A percentile compares a stretch with the other conserved stretches of the same genome.
Conservation (phyloP, 805 yeast genomes). For the Metschnikowia aberdeeniae region DNA sequence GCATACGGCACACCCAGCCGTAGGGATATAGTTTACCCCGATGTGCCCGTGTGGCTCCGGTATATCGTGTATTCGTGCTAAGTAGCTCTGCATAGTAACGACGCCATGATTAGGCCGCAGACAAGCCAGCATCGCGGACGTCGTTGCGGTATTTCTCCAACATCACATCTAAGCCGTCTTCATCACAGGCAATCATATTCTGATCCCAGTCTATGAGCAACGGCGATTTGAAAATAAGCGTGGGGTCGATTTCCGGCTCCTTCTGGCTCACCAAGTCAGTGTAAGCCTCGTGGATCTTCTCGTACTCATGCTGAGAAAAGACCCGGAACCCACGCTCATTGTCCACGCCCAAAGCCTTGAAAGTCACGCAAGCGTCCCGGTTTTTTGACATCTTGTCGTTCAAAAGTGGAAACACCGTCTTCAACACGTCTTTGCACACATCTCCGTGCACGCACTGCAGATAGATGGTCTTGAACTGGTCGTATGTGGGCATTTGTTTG, state of each 20-base stretch:
- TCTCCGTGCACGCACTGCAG: slow-evolving; percentile 25
- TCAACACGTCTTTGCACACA: slow-evolving; percentile 23
- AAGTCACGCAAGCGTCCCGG: slow-evolving; percentile 20
- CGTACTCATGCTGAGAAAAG: slow-evolving; percentile 37
- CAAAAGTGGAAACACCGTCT: slow-evolving; percentile 36
- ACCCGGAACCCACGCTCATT: slow-evolving; percentile 25
- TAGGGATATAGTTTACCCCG: too few species aligned
- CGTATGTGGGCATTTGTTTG: slow-evolving; percentile 40
- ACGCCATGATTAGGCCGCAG: slow-evolving; percentile 11
- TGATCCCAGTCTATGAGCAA: slow-evolving; percentile 47
- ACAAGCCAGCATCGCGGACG: slow-evolving; percentile 7
- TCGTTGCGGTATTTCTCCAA: slow-evolving; percentile 26
- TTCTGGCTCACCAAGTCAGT: slow-evolving; percentile 20
- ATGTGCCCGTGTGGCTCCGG: too few species aligned
- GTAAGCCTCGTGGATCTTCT: slow-evolving; percentile 36
- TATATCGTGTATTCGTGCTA: too few species aligned
- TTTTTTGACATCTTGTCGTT: slow-evolving; percentile 20
- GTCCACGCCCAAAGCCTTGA: slow-evolving; percentile 19
- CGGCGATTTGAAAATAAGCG: slow-evolving; percentile 37
- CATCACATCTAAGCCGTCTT: slow-evolving; percentile 25
- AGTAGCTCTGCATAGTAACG: too few species aligned
- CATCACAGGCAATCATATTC: slow-evolving; percentile 37
- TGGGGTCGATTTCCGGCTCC: slow-evolving; percentile 27
- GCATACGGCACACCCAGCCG: too few species aligned
- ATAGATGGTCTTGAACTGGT: slow-evolving; percentile 32